Conservation (phyloP, 2,329 filamentous ascomycete species). For the Chaetomiaceae sp. region DNA sequence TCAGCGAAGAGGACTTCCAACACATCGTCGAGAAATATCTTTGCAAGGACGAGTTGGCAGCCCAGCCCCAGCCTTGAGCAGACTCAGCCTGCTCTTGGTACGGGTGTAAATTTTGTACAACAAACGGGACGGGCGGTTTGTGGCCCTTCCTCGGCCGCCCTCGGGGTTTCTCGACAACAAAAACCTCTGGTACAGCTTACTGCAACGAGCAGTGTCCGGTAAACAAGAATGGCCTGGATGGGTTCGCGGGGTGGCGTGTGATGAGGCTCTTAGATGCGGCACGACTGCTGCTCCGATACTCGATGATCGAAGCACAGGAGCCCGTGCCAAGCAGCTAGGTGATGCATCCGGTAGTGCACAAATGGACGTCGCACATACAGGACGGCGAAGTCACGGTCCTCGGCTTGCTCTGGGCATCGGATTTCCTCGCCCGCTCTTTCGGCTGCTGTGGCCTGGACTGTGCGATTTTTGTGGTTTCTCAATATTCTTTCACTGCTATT, state of each 20-base stretch:
- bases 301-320: slow-evolving; percentile 22
- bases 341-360: slow-evolving; percentile 27
- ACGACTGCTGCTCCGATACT: slow-evolving; percentile 24
- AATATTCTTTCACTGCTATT: background rate
- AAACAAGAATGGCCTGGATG: slow-evolving; percentile 18
- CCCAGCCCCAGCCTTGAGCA: too few species aligned
- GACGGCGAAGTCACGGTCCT: slow-evolving; percentile 8
- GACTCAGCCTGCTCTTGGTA: too few species aligned
- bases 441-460: background rate
- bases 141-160: too few species aligned
- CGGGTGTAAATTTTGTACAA: too few species aligned
- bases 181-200: slow-evolving; percentile 23
- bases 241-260: slow-evolving; percentile 16
- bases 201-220: slow-evolving; percentile 12
- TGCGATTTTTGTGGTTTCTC: background rate
- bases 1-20: too few species aligned
- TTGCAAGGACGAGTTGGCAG: too few species aligned
- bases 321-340: slow-evolving; percentile 14
- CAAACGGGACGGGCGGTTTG: too few species aligned
- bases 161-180: slow-evolving; percentile 26
- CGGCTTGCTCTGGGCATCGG: background rate
- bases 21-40: too few species aligned
- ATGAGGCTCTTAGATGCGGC: slow-evolving; percentile 19
- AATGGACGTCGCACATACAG: slow-evolving; percentile 21
- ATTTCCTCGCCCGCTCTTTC: background rate